Evolutionary conservation across 768 basidiomycete species (phyloP), one percentile per base, ranked within the genome.

Genomic region (Scleroderma bovista): DNA sequence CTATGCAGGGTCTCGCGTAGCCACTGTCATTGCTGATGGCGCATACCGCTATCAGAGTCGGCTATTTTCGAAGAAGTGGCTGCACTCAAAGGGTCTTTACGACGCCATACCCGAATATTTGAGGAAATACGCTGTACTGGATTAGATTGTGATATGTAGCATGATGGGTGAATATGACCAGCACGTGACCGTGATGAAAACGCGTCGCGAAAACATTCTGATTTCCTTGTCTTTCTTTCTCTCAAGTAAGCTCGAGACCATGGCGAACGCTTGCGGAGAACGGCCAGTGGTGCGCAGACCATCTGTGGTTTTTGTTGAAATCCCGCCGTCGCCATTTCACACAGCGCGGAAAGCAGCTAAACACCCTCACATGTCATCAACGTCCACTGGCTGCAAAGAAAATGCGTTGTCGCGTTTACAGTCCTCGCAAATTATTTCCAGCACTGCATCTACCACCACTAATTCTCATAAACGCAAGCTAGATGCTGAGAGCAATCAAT

Each of bases 31-130:
- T 34, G 91, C 88, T 66, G 96, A 99, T 63, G 96, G 95, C 7
- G 96, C 96, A 40, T 95, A 98, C 62, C 80, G 96, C 62, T 96
- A 99, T 63, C 96, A 98, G 71, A 94, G 90, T 53, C 80, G 96
- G 11, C 72, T 99, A 32, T 99, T 99, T 73, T 96, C 93, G 15
- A 88, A 88, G 65, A 80, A 81, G 58, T 99, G 96, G 96, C 71
- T 99, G 42, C 74, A 83, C 62, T 72, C 77, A 32, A 98, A 98
- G 65, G 83, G 77, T 0, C 72, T 99, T 44, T 75, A 79, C 37
- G 72, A 77, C 31, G 83, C 85, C 20, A 90, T 99, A 60, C 94
- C 96, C 2, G 74, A 79, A 42, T 77, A 88, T 55, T 67, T 98
- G 54, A 85, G 82, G 67, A 95, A 95, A 65, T 98, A 99, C 62